A percentile compares a stretch with the other conserved stretches of the same genome.
Conservation (phyloP, 2,329 filamentous ascomycete species). For the Colletotrichum neosansevieriae region DNA sequence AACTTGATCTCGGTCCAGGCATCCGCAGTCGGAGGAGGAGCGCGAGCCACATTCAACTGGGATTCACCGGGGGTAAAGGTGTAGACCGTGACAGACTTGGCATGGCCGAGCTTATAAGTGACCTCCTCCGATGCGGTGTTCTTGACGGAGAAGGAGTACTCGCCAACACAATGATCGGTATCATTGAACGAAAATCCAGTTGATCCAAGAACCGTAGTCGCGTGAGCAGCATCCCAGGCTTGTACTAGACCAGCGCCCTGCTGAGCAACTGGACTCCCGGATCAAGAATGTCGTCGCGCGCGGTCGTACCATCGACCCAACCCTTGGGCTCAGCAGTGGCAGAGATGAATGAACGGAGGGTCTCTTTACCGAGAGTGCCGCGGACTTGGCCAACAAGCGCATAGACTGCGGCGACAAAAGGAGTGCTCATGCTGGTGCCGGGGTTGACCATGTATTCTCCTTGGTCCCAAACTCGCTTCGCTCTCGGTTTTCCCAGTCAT, state of each 20-base stretch:
- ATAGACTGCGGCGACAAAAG: constrained; percentile 57
- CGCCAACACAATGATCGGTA: constrained; percentile 52
- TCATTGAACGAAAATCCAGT: constrained; percentile 59
- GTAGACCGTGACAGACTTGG: constrained; percentile 54
- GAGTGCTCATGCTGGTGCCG: constrained; percentile 67
- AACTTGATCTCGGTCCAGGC: constrained; percentile 41
- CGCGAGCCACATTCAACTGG: constrained; percentile 25
- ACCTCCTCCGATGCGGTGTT: constrained; percentile 52
- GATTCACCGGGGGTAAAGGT: constrained; percentile 43
- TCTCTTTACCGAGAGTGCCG: constrained; percentile 44
- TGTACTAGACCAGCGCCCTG: constrained; percentile 58
- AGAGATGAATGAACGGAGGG: constrained; percentile 46
- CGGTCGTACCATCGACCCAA: constrained; percentile 47
- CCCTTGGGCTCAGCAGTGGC: constrained; percentile 47
- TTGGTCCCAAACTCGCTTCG: too few relatives aligned
- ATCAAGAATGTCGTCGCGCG: constrained; percentile 37
- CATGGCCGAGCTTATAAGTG: constrained; percentile 54
- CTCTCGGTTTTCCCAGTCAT: too few relatives aligned
- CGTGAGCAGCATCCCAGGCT: constrained; percentile 55
- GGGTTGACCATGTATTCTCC: constrained; percentile 61
- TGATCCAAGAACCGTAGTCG: constrained; percentile 51
- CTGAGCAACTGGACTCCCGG: constrained; percentile 57
- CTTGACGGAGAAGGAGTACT: constrained; percentile 53
- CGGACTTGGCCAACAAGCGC: constrained; percentile 49
- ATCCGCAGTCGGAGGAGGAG: constrained; percentile 40